Evolutionary conservation across 2,329 filamentous ascomycete species (phyloP), one percentile per base, ranked within the genome.

Genomic region (Aspergillus bombycis): DNA sequence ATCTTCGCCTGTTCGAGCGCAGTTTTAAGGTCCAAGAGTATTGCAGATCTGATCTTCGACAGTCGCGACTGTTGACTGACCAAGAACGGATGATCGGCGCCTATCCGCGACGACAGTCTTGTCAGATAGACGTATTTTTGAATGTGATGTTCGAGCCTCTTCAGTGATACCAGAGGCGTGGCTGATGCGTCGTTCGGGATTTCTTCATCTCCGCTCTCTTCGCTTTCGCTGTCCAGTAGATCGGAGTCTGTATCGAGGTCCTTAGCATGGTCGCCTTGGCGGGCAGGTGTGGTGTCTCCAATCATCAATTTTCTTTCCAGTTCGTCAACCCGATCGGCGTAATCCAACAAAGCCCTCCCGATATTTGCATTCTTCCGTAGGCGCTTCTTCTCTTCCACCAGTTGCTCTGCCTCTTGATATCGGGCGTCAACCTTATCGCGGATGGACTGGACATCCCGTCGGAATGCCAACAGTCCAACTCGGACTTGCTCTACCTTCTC

Each of bases 401-500:
- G 78, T 4, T 74, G 77, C 43, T 82, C 82, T 1, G 93, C 86
- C 69, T 94, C 89, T 23, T 78, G 78, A 28, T 86, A 87, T 66
- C 90, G 85, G 63, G 85, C 83, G 9, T 82, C 81, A 0, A 97
- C 91, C 21, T 84, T 85, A 11, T 80, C 81, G 73, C 88, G 88
- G 56, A 98, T 85, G 57, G 89, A 89, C 67, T 92, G 89, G 0
- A 97, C 87, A 58, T 95, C 93, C 67, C 94, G 86, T 64, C 89
- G 85, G 72, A 99, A 97, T 0, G 93, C 93, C 64, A 98, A 77
- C 61, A 99, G 79, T 0, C 93, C 93, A 0, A 99, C 91, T 50
- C 92, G 86, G 36, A 98, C 90, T 73, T 96, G 93, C 75, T 96
- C 94, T 0, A 97, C 90, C 75, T 90, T 91, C 72, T 97, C 94